A percentile compares a stretch with the other conserved stretches of the same genome.
phyloP scores from a whole-genome alignment of 2,329 filamentous ascomycete species.

The Albifimbria verrucaria region DNA sequence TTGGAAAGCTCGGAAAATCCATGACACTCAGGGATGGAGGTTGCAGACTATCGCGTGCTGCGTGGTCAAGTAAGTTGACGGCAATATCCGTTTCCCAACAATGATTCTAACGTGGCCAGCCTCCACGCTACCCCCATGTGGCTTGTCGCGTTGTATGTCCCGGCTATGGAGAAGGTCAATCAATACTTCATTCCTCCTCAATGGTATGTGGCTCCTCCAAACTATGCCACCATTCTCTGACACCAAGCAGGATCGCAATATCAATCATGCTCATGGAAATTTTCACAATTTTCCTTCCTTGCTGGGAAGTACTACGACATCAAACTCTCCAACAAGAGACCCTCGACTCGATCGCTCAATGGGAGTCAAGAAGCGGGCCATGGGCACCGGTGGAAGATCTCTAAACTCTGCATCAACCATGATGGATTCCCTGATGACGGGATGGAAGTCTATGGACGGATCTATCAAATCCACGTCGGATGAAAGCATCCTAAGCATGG shows the following conservation, averaged over 20 bases:
- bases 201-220: conserved; percentile 45
- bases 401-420: conserved; percentile 29
- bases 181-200: conserved; percentile 56
- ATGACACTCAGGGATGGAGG: conserved; percentile 65
- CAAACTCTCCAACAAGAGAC: conserved; percentile 44
- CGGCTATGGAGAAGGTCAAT: conserved; percentile 50
- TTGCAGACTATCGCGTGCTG: conserved; percentile 56
- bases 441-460: conserved; percentile 27
- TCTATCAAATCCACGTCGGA: conserved; percentile 28
- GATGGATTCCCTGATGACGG: conserved; percentile 32
- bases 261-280: conserved; percentile 62
- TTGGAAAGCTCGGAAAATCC: conserved; percentile 57
- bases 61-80: conserved; percentile 36
- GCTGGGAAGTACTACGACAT: conserved; percentile 51
- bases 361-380: conserved; percentile 40
- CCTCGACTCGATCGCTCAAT: conserved; percentile 45
- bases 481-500: conserved; percentile 54
- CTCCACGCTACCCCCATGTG: conserved; percentile 66
- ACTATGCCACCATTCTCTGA: conserved; percentile 4
- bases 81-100: conserved; percentile 3
- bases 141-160: conserved; percentile 56
- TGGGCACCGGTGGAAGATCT: conserved; percentile 27
- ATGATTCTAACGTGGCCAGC: conserved; percentile 27
- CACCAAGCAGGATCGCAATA: conserved; percentile 44
- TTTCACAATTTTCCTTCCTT: conserved; percentile 61